phyloP scores from a whole-genome alignment of 2,329 filamentous ascomycete genomes.

The Aspergillus jensenii region DNA sequence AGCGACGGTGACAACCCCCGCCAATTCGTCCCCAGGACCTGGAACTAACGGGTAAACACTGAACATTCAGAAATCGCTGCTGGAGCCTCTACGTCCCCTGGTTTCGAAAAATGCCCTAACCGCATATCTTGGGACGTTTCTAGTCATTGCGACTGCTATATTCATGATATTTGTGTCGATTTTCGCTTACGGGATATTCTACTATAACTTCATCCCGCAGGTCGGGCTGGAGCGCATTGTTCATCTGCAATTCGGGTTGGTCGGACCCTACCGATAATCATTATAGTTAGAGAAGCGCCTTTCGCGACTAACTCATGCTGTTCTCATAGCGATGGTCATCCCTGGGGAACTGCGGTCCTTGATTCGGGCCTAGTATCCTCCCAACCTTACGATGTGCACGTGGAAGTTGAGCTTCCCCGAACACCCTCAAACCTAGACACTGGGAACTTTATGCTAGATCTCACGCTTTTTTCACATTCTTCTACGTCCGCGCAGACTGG shows the following conservation, averaged over 20 bases:
- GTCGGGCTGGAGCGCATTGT: slow-evolving; percentile 62
- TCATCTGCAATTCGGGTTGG: slow-evolving; percentile 65
- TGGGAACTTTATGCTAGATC: slow-evolving; percentile 93
- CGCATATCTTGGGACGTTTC: slow-evolving; percentile 61
- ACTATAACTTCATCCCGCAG: slow-evolving; percentile 66
- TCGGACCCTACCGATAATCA: slow-evolving; percentile 7
- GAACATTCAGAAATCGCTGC: slow-evolving; percentile 50
- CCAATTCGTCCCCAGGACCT: background rate
- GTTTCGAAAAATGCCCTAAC: slow-evolving; percentile 63
- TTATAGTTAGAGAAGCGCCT: background rate
- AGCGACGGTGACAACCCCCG: slow-evolving; percentile 16
- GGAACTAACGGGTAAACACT: slow-evolving; percentile 18
- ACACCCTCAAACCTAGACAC: slow-evolving; percentile 71
- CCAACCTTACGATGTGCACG: slow-evolving; percentile 81
- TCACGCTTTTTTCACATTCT: slow-evolving; percentile 63
- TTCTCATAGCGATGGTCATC: slow-evolving; percentile 41
- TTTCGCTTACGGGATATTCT: slow-evolving; percentile 66
- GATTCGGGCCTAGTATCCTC: slow-evolving; percentile 60
- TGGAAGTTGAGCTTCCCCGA: slow-evolving; percentile 74
- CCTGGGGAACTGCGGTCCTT: slow-evolving; percentile 55
- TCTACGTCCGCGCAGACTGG: slow-evolving; percentile 31
- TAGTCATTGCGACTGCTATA: slow-evolving; percentile 54
- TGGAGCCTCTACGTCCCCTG: slow-evolving; percentile 55
- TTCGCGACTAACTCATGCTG: background rate
- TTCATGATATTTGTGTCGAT: slow-evolving; percentile 59